Conservation (phyloP, 1,139 yeast species). For the Ashbya aceris region DNA sequence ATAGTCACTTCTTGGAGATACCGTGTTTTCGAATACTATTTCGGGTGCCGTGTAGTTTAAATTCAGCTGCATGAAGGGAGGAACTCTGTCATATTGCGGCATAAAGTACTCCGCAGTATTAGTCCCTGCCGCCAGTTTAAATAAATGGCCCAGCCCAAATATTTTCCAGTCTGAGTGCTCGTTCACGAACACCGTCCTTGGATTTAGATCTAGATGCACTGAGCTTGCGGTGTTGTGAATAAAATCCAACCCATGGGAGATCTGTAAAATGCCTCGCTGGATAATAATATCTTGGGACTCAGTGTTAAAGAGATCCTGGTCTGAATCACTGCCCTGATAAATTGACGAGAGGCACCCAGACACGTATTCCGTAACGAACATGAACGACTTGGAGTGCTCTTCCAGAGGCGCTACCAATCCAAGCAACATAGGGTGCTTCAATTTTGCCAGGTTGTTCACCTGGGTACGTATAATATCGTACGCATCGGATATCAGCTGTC, state of each 20-base stretch:
- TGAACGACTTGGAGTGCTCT: constrained; percentile 66
- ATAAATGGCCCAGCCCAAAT: constrained; percentile 54
- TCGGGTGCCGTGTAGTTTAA: constrained; percentile 75
- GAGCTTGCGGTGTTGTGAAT: constrained; percentile 68
- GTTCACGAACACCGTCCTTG: constrained; percentile 66
- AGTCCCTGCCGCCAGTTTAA: constrained; percentile 35
- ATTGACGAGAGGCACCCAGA: constrained; percentile 48
- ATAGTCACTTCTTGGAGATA: constrained; percentile 65
- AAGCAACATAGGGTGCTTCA: constrained; percentile 81
- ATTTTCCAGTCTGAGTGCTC: constrained; percentile 92
- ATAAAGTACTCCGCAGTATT: constrained; percentile 34
- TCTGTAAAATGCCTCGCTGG: constrained; percentile 78
- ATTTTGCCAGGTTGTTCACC: constrained; percentile 61
- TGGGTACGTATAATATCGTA: constrained; percentile 44
- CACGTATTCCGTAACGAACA: constrained; percentile 81
- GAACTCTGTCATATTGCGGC: constrained; percentile 52
- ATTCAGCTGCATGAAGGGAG: constrained; percentile 59
- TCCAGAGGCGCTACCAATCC: constrained; percentile 81
- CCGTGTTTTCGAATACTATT: constrained; percentile 46
- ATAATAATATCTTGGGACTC: constrained; percentile 55
- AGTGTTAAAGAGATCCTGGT: constrained; percentile 22
- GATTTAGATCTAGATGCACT: constrained; percentile 73
- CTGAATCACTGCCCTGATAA: constrained; percentile 24
- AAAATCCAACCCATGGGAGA: constrained; percentile 71
- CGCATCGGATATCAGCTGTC: constrained; percentile 33